Base-by-base conservation (phyloP, 83 land plant species). In the Picea engelmannii region DNA sequence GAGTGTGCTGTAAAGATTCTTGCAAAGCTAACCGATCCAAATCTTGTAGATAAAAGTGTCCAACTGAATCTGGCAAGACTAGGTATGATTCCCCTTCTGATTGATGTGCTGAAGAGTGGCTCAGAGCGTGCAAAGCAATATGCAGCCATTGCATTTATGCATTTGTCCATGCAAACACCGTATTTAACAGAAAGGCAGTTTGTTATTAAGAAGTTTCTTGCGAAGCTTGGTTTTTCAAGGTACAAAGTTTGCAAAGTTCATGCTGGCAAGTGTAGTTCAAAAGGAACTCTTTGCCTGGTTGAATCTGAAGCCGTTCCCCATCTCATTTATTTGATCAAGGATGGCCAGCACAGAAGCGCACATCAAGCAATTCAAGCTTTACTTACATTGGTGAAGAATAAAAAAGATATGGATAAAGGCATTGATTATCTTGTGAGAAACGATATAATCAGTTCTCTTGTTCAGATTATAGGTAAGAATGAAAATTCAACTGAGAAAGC, bases 241-340 rank as follows among this genome's bases (percentile, higher is more conserved):
- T 82, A 83, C 59, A 73, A 82, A 67, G n/a, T 60, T 24, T 85
- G 86, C 63, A 82, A 18, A 68, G 86, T 85, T 25, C 86, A 85
- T 85, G 80, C 61, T 17, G 86, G 86, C n/a, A 82, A 85, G 42
- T 85, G 86, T 27, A 85, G 59, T 47, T 66, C 62, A 15, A 85
- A 67, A 82, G 80, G 61, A 40, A 85, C 85, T 9, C 84, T 85
- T 27, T 85, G 86, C 81, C 55, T 85, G 6, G 85, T 85, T 61
- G 86, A 85, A 82, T 78, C 86, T 38, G 86, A 64, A 42, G 86
- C 85, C 23, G 71, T 85, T 74, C 73, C 85, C 2, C 62, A 17
- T 4, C 86, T 85, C 40, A 64, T 82, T 27, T 38, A 58, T 27
- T 31, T 82, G 86, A 75, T 85, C 69, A 76, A 65, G 23, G 80